A percentile compares a stretch with the other conserved stretches of the same genome.
Evolutionary conservation across 345 rosid genomes (phyloP).

Genomic region (Noccaea bulbosa): DNA sequence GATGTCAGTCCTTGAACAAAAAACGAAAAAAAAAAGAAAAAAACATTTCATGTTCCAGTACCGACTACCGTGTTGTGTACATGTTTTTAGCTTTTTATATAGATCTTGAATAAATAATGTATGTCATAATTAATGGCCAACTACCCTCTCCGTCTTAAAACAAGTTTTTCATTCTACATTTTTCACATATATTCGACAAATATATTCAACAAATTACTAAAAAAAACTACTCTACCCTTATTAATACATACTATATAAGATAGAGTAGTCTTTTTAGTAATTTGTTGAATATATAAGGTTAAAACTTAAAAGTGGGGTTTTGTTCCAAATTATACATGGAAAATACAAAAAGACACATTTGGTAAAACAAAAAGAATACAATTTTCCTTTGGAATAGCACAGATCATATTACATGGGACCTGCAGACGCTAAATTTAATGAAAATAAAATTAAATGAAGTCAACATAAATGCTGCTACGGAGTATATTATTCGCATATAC

Average conservation of each 20-base stretch:
- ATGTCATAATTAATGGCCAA: slow-evolving; percentile 19
- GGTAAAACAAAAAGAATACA: neutral
- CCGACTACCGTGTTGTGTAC: no score
- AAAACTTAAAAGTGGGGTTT: no score
- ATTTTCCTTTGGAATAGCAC: neutral
- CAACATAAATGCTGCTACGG: slow-evolving; percentile 18
- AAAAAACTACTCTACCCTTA: no score
- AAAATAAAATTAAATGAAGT: slow-evolving; percentile 23
- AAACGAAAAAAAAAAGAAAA: neutral
- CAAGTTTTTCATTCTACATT: no score
- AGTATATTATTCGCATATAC: neutral
- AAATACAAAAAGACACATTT: no score
- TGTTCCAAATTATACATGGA: no score
- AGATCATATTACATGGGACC: slow-evolving; percentile 28
- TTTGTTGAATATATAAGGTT: no score
- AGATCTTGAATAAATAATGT: slow-evolving; percentile 9
- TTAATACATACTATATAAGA: no score
- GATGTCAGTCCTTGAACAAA: neutral
- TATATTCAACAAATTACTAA: no score
- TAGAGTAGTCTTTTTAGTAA: no score
- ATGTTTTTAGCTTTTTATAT: neutral
- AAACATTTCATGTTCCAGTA: neutral
- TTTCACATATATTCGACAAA: no score
- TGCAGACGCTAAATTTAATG: slow-evolving; percentile 15
- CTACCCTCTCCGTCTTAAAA: no score